These are phyloP conservation scores for Phytophthora europaea DNA, from an alignment of 352 stramenopile genomes.

Conservation along the genomic window DNA sequence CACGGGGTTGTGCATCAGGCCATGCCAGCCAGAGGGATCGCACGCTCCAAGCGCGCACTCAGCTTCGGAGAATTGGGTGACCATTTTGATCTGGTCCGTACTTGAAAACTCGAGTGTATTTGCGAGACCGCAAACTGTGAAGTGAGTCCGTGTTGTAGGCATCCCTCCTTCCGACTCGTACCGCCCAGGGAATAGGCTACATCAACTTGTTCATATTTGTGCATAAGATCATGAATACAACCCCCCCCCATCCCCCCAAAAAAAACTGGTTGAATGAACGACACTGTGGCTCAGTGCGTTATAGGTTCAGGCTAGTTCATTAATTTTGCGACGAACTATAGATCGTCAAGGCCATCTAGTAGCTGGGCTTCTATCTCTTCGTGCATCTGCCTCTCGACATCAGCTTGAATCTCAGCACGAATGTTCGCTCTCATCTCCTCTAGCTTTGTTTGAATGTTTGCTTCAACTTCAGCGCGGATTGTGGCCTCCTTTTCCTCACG, in stretches of 20 bases:
- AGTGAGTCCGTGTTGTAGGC: background rate
- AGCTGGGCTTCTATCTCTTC: slow-evolving; percentile 4
- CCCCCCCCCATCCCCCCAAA: too few species aligned
- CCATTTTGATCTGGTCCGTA: background rate
- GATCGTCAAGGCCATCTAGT: background rate
- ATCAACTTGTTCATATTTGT: background rate
- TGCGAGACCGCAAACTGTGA: background rate
- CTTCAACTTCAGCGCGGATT: slow-evolving; percentile 2
- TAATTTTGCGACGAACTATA: background rate
- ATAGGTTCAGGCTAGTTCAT: too few species aligned
- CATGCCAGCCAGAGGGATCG: background rate
- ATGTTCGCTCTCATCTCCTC: background rate
- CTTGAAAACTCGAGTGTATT: background rate
- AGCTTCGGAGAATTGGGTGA: background rate
- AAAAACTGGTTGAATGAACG: background rate
- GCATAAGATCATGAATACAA: background rate
- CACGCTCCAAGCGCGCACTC: background rate
- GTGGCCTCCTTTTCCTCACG: background rate
- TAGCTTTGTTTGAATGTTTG: background rate
- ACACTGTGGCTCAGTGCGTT: too few species aligned
- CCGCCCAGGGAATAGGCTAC: background rate
- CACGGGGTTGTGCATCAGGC: background rate
- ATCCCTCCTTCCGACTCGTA: background rate
- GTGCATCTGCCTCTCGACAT: slow-evolving; percentile 1
- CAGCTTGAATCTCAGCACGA: slow-evolving; percentile 2